Conservation (phyloP, 2,329 filamentous ascomycete genomes). For the Delphinella strobiligena region DNA sequence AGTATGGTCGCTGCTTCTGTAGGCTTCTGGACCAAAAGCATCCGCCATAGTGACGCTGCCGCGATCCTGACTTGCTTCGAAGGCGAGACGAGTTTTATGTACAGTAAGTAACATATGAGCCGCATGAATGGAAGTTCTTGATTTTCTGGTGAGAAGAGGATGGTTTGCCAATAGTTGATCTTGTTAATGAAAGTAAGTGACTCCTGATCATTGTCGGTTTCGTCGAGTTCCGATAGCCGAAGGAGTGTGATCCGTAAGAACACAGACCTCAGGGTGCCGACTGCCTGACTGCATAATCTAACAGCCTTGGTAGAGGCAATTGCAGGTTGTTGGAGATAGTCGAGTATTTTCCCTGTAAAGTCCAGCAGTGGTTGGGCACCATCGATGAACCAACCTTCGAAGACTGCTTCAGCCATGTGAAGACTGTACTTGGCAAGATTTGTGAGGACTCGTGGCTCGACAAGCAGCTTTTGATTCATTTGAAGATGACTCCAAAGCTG, state of each 20-base stretch:
- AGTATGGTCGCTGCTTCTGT: conserved; percentile 66
- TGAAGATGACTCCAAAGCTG: conserved; percentile 60
- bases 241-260: conserved; percentile 72
- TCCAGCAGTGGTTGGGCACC: conserved; percentile 75
- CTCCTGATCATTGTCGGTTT: conserved; percentile 48
- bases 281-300: conserved; percentile 76
- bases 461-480: conserved; percentile 57
- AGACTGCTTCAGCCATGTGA: conserved; percentile 80
- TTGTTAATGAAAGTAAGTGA: conserved; percentile 66
- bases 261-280: conserved; percentile 61
- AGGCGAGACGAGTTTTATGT: conserved; percentile 69
- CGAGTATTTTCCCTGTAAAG: conserved; percentile 71
- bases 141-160: conserved; percentile 67
- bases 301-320: conserved; percentile 73
- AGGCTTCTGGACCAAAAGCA: conserved; percentile 86
- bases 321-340: conserved; percentile 79
- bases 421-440: conserved; percentile 73
- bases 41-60: conserved; percentile 78
- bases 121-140: conserved; percentile 71
- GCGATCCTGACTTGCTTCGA: conserved; percentile 56
- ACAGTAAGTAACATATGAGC: conserved; percentile 85
- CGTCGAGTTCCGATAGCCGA: conserved; percentile 71
- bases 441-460: conserved; percentile 71
- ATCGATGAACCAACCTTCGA: conserved; percentile 92
- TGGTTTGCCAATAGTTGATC: conserved; percentile 90